Base-by-base conservation (phyloP, 345 rosid species). In the Microthlaspi erraticum region DNA sequence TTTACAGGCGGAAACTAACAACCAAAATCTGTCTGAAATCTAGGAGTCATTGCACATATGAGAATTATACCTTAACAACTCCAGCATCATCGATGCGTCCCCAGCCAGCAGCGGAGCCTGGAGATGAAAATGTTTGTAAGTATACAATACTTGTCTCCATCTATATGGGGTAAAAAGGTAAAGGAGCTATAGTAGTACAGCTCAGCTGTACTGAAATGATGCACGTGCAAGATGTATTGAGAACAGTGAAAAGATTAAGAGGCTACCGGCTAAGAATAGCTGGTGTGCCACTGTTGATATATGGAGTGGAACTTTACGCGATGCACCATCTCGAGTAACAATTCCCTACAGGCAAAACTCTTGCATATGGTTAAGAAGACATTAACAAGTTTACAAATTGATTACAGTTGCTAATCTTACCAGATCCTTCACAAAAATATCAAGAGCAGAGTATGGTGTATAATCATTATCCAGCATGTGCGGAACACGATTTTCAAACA, bases 101-200 rank as follows among this genome's bases (percentile, higher is more conserved):
- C 96, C 96, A 93, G 36, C 98, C 97, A 59, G 97, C 93, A 77
- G 98, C 96, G 13, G 97, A 93, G 51, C 97, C 97, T 93, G 85
- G 44, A 56, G 50, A 34, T 20, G 26, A 51, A 68, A 5, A 37
- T 23, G 17, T 60, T 5, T 39, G 6, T 75, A 68, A 75, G 58
- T 66, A 75, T 34, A 19, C 17, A 60, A 75, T 34, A 19, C 17
- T 26, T 18, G 56, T 53, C 63, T 42, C 56, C 20, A 67, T 34
- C 69, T 42, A 66, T 32, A 60, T 7, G 11, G 19, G 51, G 29
- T 3, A 31, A 19, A 37, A 17, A 17, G 31, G 18, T 13, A 13
- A 32, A 45, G 10, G 61, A 58, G 59, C 61, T 41, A 39, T 42
- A 58, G 60, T 51, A 19, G 44, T 59, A 19, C 19, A 56, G 54